Evolutionary conservation across 371 early-diverging fungal species (phyloP), one percentile per base, ranked within the genome.

Genomic region (Mortierella sp.): DNA sequence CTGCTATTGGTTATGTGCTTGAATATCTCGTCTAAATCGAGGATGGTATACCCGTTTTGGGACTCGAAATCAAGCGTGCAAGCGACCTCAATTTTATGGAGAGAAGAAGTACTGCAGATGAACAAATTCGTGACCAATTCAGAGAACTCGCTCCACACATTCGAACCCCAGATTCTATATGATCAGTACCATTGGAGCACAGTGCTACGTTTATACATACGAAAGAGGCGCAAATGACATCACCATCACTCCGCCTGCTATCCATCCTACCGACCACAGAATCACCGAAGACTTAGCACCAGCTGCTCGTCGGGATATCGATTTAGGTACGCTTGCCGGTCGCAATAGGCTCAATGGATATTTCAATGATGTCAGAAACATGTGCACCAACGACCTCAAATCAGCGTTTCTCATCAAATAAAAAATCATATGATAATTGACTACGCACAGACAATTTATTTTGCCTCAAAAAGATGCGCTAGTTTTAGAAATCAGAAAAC

Each of bases 141-240:
- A 47, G 22, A 47, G 47, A 47, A 47, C 47, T 47, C 4, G 47
- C 47, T 47, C 47, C 47, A 47, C 6, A 47, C 4, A 47, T 47
- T 47, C 47, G 47, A 47, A 47, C 47, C 47, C 47, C 47, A 47
- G 47, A 47, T 47, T 47, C 47, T 47, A 47, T 19, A 47, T 47
- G 47, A 47, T 47, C 19, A 47, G 47, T 47, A 19, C 47, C 47
- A 47, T 47, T 47, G 47, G 47, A 47, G 19, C 47, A 47, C 47
- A 47, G 47, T 47, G 47, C 47, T 47, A 19, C 47, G 22, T 47
- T 47, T 47, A 47, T 3, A 47, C 47, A 47, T 47, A 47, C 47
- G 47, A 47, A 47, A 47, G 47, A 47, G 10, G 47, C 22, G 47
- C 47, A 47, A 47, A 47, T 47, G 47, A 19, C 22, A 47, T 47